A percentile compares a stretch with the other conserved stretches of the same genome.
Conservation (phyloP, 331 rosid genomes). For the Rosa hybrid region DNA sequence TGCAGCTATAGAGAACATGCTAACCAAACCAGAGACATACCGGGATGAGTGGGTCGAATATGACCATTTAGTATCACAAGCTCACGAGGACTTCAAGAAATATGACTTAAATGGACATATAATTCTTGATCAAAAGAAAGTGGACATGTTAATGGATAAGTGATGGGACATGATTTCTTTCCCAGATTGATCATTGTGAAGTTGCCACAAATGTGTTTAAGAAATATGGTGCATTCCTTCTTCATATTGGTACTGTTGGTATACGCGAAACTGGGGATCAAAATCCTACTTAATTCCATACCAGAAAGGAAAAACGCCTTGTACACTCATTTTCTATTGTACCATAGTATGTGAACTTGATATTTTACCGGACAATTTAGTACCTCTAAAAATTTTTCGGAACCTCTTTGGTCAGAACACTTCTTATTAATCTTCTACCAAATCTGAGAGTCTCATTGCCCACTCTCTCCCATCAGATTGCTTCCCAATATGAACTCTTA, state of each 20-base stretch:
- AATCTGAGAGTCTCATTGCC: too few relatives aligned
- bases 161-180: background rate
- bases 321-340: too few relatives aligned
- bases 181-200: background rate
- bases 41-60: conserved; percentile 65
- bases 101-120: background rate
- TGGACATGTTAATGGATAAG: background rate
- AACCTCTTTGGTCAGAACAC: too few relatives aligned
- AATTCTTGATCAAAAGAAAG: background rate
- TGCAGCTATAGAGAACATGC: conserved; percentile 27
- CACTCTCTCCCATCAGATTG: too few relatives aligned
- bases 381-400: too few relatives aligned
- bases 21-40: conserved; percentile 42
- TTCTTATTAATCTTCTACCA: too few relatives aligned
- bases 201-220: background rate
- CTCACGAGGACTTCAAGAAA: conserved; percentile 48
- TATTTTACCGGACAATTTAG: too few relatives aligned
- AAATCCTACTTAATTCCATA: too few relatives aligned
- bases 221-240: background rate
- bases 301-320: too few relatives aligned
- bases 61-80: conserved; percentile 49
- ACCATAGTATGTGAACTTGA: background rate
- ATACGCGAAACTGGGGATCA: too few relatives aligned
- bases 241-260: background rate
- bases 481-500: too few relatives aligned